Evolutionary conservation across 2,329 filamentous ascomycete species (phyloP).

Genomic region (Apiospora pterosperma): DNA sequence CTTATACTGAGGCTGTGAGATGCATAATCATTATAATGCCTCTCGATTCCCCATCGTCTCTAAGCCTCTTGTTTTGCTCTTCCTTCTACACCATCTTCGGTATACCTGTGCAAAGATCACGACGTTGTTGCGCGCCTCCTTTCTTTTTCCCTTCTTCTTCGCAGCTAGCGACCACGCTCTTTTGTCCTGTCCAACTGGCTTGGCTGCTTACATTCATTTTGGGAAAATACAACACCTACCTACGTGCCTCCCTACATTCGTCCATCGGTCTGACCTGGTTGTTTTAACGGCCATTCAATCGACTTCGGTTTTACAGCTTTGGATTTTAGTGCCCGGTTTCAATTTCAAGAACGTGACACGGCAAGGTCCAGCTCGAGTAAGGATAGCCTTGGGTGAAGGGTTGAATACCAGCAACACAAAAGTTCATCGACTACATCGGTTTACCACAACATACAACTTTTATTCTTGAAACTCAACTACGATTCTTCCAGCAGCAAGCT

Average conservation of each 20-base stretch:
- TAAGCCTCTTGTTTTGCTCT: slow-evolving; percentile 35
- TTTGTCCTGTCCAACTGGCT: slow-evolving; percentile 49
- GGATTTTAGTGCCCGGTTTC: not conserved
- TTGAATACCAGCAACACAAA: slow-evolving; percentile 1
- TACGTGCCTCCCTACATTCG: slow-evolving; percentile 22
- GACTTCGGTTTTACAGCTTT: not conserved
- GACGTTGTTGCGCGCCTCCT: slow-evolving; percentile 27
- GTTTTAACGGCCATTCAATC: slow-evolving; percentile 8
- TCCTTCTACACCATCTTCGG: slow-evolving; percentile 29
- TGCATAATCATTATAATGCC: slow-evolving; percentile 34
- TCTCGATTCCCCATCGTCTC: slow-evolving; percentile 19
- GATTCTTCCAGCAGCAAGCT: slow-evolving; percentile 42
- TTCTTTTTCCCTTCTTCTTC: slow-evolving; percentile 36
- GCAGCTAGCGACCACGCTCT: slow-evolving; percentile 39
- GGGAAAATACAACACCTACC: slow-evolving; percentile 24
- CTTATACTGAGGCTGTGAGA: slow-evolving; percentile 10
- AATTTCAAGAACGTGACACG: not conserved
- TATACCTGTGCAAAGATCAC: slow-evolving; percentile 24
- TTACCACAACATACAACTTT: slow-evolving; percentile 5
- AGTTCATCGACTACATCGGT: not conserved
- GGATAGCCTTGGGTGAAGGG: not conserved
- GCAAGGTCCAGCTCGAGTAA: not conserved
- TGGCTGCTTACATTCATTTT: slow-evolving; percentile 56
- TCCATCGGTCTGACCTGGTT: slow-evolving; percentile 22
- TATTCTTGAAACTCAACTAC: slow-evolving; percentile 20